Percentiles rank a stretch among this genome's conserved stretches.
These are phyloP conservation scores for Acanthamoeba healyi DNA, from an alignment of 208 protist species.

Conservation along the genomic window DNA sequence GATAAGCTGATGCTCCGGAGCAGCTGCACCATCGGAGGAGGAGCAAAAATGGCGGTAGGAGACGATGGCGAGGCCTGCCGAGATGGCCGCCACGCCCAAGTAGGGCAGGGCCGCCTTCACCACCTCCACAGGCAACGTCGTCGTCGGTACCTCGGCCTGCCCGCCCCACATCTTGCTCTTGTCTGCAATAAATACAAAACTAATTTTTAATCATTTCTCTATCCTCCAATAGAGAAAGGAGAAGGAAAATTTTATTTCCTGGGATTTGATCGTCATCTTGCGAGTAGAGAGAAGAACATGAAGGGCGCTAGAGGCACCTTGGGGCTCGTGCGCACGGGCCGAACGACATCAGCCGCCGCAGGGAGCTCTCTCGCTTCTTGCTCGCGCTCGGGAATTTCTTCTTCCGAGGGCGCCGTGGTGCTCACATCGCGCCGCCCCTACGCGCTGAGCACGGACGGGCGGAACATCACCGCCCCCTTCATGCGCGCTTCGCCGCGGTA, in stretches of 20 bases:
- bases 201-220: not conserved
- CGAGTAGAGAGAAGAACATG: not conserved
- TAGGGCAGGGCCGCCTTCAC: constrained; percentile 11
- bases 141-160: not conserved
- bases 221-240: not conserved
- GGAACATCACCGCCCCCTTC: not conserved
- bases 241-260: not conserved
- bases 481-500: not conserved
- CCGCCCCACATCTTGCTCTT: not conserved
- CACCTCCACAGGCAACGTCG: not conserved
- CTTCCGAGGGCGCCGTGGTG: no score
- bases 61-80: not conserved
- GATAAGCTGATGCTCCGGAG: not conserved
- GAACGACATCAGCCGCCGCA: not conserved
- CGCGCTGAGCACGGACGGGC: not conserved
- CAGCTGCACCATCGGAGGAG: not conserved
- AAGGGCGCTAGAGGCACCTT: not conserved
- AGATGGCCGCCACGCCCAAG: constrained; percentile 2
- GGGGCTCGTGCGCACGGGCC: not conserved
- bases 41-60: constrained; percentile 25
- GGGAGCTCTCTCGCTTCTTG: not conserved
- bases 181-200: no score
- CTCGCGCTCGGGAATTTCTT: not conserved
- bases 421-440: not conserved
- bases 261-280: no score